These are phyloP conservation scores for Persicaria tinctoria DNA, from an alignment of 148 eudicot genomes.

Conservation along the genomic window DNA sequence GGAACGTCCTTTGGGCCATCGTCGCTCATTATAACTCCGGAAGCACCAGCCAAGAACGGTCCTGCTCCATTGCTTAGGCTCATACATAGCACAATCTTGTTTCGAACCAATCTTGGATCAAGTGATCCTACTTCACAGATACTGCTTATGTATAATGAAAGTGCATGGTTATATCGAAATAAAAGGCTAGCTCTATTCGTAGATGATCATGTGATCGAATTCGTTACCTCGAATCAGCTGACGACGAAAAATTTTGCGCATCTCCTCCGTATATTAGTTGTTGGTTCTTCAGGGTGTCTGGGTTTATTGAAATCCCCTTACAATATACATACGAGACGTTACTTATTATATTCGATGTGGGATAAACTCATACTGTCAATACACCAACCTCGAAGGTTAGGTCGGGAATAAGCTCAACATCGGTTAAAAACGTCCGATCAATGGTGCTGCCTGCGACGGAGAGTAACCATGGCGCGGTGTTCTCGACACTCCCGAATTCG, in stretches of 20 bases:
- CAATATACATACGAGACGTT: background rate
- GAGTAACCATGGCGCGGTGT: conserved; percentile 48
- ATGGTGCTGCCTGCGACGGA: conserved; percentile 30
- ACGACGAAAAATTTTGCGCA: background rate
- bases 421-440: conserved; percentile 20
- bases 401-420: conserved; percentile 22
- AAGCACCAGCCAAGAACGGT: conserved; percentile 19
- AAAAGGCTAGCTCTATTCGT: background rate
- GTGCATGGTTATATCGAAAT: background rate
- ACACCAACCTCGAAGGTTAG: background rate
- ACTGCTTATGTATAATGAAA: conserved; percentile 3
- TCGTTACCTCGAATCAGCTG: conserved; percentile 1
- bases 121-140: conserved; percentile 7
- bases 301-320: conserved; percentile 5
- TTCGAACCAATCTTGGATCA: conserved; percentile 5
- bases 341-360: background rate
- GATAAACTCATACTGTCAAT: background rate
- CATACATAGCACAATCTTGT: conserved; percentile 24
- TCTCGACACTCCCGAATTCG: background rate
- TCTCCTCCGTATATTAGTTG: background rate
- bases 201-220: background rate
- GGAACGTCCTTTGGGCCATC: background rate
- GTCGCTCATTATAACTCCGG: conserved; percentile 25
- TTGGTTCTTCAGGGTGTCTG: background rate
- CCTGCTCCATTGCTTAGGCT: background rate